Percentiles rank a stretch among this genome's conserved stretches.
phyloP scores from a whole-genome alignment of 257 asterid genomes.

The Gentiana straminea region DNA sequence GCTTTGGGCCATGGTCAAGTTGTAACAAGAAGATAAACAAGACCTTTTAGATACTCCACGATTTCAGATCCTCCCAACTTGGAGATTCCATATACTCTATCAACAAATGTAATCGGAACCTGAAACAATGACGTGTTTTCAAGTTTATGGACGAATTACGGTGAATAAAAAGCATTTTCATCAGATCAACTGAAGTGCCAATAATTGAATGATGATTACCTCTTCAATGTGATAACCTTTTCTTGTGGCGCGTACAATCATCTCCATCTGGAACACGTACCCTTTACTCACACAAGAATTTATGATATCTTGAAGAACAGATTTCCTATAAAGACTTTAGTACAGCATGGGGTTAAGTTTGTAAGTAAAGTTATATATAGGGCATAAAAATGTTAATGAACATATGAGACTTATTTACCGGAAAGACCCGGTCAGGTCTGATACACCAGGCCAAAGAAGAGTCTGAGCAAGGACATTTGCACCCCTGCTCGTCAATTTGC shows the following conservation, averaged over 20 bases:
- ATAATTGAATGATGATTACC: conserved; percentile 27
- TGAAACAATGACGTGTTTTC: conserved; percentile 11
- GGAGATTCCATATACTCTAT: conserved; percentile 89
- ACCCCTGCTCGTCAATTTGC: conserved; percentile 96
- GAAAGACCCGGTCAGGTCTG: conserved; percentile 96
- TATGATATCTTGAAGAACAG: conserved; percentile 87
- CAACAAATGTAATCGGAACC: conserved; percentile 96
- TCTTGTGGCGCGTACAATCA: conserved; percentile 93
- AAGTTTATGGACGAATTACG: conserved; percentile 2
- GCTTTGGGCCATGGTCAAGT: conserved; percentile 34
- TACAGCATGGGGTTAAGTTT: conserved; percentile 3
- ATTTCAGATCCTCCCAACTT: conserved; percentile 97
- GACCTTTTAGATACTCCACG: conserved; percentile 86
- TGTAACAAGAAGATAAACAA: conserved; percentile 68
- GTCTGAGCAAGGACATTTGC: conserved; percentile 99
- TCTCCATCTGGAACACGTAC: conserved; percentile 99
- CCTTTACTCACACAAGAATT: conserved; percentile 94
- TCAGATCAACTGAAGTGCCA: background rate
- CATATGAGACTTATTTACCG: conserved; percentile 36
- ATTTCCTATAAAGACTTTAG: conserved; percentile 69
- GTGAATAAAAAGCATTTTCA: background rate
- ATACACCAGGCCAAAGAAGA: conserved; percentile 97
- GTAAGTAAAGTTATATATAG: background rate
- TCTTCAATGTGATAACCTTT: conserved; percentile 84
- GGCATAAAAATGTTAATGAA: too few relatives aligned